These are phyloP conservation scores for Letharia lupina DNA, from an alignment of 495 filamentous ascomycete genomes.

Conservation along the genomic window DNA sequence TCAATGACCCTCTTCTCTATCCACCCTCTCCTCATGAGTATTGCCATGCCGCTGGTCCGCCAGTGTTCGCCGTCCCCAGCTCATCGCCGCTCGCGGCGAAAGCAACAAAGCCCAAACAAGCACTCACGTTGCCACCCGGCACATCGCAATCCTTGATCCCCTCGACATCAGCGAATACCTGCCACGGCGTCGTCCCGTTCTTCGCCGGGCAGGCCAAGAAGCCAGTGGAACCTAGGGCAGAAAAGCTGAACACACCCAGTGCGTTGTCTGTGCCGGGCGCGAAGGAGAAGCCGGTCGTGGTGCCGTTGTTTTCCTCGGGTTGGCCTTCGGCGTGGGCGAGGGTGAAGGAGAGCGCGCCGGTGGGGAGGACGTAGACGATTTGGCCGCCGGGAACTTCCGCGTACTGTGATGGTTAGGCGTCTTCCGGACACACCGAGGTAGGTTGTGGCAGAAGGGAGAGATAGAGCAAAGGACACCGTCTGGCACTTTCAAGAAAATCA, in stretches of 20 bases:
- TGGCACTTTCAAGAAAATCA: no score
- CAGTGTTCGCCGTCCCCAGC: no score
- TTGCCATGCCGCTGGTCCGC: no score
- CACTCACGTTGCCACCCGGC: slow-evolving; percentile 6
- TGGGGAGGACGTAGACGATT: slow-evolving; percentile 12
- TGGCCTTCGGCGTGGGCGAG: slow-evolving; percentile 6
- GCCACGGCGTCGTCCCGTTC: neutral
- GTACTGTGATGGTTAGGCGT: neutral
- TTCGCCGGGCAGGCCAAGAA: slow-evolving; percentile 6
- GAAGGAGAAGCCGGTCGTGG: slow-evolving; percentile 4
- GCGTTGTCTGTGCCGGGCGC: neutral
- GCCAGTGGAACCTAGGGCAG: neutral
- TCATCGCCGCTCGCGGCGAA: neutral
- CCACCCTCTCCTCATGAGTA: no score
- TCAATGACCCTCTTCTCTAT: no score
- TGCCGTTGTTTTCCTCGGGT: neutral
- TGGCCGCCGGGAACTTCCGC: slow-evolving; percentile 8
- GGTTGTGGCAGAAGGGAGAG: no score
- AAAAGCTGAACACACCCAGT: slow-evolving; percentile 3
- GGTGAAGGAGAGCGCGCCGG: slow-evolving; percentile 11
- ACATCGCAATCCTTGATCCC: neutral
- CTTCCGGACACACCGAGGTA: neutral
- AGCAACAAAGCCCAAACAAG: slow-evolving; percentile 8
- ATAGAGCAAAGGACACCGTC: no score
- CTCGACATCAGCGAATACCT: slow-evolving; percentile 7